Conservation (phyloP, 148 eudicot genomes). For the Arbutus unedo region DNA sequence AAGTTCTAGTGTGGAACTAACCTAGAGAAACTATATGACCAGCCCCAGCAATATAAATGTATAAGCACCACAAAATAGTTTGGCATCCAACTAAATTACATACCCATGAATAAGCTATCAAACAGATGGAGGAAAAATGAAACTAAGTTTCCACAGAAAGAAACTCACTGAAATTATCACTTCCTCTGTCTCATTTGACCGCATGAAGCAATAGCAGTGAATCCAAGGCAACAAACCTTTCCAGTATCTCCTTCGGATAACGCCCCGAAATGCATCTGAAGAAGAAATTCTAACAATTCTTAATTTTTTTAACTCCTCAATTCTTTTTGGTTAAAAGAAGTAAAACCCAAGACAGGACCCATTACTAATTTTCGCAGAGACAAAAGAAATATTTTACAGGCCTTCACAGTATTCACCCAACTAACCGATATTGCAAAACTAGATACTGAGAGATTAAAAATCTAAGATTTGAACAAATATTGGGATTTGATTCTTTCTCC, state of each 20-base stretch:
- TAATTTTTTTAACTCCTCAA: neutral
- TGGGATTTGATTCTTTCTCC: constrained; percentile 10
- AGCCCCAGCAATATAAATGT: neutral
- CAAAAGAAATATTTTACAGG: neutral
- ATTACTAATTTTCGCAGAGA: neutral
- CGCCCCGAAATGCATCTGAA: constrained; percentile 76
- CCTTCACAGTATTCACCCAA: neutral
- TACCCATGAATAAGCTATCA: neutral
- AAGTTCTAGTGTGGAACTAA: neutral
- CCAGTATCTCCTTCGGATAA: constrained; percentile 64
- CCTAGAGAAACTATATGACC: neutral
- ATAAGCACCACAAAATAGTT: neutral
- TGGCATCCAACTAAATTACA: neutral
- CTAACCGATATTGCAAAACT: neutral
- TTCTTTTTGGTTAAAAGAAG: neutral
- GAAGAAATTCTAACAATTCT: neutral
- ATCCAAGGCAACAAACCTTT: constrained; percentile 81
- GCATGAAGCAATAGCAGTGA: constrained; percentile 97
- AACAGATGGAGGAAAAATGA: neutral
- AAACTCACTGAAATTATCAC: constrained; percentile 56
- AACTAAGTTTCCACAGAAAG: neutral
- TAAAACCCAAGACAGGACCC: neutral
- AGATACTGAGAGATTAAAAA: constrained; percentile 2
- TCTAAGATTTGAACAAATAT: neutral
- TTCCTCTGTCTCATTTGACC: constrained; percentile 75